Conservation (phyloP, 352 stramenopile genomes). For the Phytophthora pseudosyringae region DNA sequence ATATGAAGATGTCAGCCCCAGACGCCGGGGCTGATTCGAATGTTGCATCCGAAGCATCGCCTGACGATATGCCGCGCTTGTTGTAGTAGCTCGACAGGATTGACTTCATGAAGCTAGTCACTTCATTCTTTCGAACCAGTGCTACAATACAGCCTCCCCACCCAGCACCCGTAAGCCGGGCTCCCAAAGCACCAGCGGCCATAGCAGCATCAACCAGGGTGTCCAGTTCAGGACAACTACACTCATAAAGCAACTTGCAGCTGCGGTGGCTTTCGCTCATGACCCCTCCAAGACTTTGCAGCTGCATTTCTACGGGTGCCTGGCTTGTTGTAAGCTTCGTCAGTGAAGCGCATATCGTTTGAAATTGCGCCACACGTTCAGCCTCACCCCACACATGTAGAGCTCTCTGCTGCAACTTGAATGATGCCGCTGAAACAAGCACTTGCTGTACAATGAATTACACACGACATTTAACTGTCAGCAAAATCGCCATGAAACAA, state of each 20-base stretch:
- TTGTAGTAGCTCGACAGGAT: conserved; percentile 49
- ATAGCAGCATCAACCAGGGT: conserved; percentile 55
- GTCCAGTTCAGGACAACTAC: conserved; percentile 78
- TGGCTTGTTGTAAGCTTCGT: not conserved
- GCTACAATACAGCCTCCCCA: conserved; percentile 86
- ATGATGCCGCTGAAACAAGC: conserved; percentile 33
- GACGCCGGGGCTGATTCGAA: conserved; percentile 40
- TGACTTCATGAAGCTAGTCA: conserved; percentile 46
- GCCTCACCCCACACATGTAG: conserved; percentile 78
- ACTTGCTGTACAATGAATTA: conserved; percentile 35
- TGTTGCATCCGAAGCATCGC: conserved; percentile 24
- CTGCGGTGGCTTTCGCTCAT: conserved; percentile 77
- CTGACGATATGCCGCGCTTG: conserved; percentile 17
- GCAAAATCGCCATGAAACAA: not conserved
- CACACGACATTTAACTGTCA: not conserved
- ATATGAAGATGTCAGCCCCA: conserved; percentile 43
- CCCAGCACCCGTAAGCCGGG: conserved; percentile 79
- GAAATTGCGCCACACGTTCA: conserved; percentile 64
- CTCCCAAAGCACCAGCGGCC: conserved; percentile 60
- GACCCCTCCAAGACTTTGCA: conserved; percentile 55
- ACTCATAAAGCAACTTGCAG: conserved; percentile 77
- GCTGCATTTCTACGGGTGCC: conserved; percentile 5
- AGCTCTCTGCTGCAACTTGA: conserved; percentile 65
- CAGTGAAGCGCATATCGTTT: conserved; percentile 28
- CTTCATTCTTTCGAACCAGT: conserved; percentile 47